phyloP scores from a whole-genome alignment of 2,329 filamentous ascomycete species.

The Penicillium sp. region DNA sequence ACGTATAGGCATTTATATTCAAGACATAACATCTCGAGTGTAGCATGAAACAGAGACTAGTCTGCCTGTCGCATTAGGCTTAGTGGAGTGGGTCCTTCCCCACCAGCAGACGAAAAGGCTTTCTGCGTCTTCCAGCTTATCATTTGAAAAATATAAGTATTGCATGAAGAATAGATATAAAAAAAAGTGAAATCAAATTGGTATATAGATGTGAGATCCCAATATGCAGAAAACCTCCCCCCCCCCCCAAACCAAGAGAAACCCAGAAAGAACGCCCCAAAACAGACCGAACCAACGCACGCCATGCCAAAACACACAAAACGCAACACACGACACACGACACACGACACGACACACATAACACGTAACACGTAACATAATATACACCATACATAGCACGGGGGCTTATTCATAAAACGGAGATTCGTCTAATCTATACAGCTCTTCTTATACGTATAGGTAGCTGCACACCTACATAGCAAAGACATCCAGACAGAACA shows the following conservation, averaged over 20 bases:
- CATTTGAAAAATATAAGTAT: background rate
- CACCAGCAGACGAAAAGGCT: background rate
- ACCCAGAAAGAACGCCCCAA: background rate
- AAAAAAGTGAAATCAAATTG: background rate
- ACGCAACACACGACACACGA: constrained; percentile 20
- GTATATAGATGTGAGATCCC: background rate
- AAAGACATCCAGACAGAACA: constrained; percentile 29
- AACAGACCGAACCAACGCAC: background rate
- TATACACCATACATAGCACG: constrained; percentile 33
- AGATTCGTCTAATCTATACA: constrained; percentile 41
- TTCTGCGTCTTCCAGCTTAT: background rate
- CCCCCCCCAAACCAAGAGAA: background rate
- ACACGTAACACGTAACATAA: constrained; percentile 27
- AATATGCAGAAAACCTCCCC: background rate
- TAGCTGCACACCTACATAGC: constrained; percentile 31
- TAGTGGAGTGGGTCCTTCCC: background rate
- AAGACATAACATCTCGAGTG: no score
- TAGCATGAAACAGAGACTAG: no score
- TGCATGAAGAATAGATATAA: background rate
- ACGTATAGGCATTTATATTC: no score
- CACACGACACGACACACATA: constrained; percentile 24
- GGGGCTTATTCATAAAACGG: constrained; percentile 34
- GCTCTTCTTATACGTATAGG: constrained; percentile 27
- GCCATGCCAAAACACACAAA: constrained; percentile 1
- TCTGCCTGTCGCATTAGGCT: background rate